Evolutionary conservation across 2,329 filamentous ascomycete species (phyloP), one percentile per base, ranked within the genome.

Genomic region (Sclerotinia trifoliorum): DNA sequence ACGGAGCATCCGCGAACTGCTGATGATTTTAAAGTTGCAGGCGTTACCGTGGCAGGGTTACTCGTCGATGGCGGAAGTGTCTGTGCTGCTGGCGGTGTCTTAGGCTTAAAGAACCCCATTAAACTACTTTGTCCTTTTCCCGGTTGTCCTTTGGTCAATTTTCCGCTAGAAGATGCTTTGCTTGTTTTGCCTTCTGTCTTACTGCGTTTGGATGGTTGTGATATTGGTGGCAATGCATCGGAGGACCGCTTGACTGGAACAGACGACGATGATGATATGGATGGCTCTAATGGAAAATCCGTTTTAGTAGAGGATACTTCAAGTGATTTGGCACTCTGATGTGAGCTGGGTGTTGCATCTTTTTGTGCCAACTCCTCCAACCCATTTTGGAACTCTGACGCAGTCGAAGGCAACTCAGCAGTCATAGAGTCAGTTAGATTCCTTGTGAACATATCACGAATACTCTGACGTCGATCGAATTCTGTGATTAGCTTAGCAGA

Each of bases 401-500:
- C 13, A 44, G 21, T 65, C n/a, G 52, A 58, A 29, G 54, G n/a
- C 13, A 56, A 51, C 21, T 46, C 57, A 13, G 55, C n/a, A 26
- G 44, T 5, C 39, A 11, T 46, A 15, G 44, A 42, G 42, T 11
- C 58, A 21, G 46, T 51, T 39, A 46, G 77, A 73, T 85, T 89
- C 73, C 85, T 88, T 69, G 83, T 83, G 77, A 98, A 97, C 95
- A 99, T 98, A 76, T 96, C 93, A 74, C 90, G 92, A 76, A 99
- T 97, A 77, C 83, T 97, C 72, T 87, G 86, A 26, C 95, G 87
- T 69, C 90, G 89, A 75, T 94, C 88, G 73, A 98, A 98, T 74
- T 97, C 94, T 1, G 93, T 90, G 67, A 97, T 90, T 13, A 96
- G 83, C 76, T 88, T 93, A 0, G 90, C 94, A 29, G 94, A 98